These are phyloP conservation scores for Populus euphratica DNA, from an alignment of 345 rosid genomes.

Conservation along the genomic window DNA sequence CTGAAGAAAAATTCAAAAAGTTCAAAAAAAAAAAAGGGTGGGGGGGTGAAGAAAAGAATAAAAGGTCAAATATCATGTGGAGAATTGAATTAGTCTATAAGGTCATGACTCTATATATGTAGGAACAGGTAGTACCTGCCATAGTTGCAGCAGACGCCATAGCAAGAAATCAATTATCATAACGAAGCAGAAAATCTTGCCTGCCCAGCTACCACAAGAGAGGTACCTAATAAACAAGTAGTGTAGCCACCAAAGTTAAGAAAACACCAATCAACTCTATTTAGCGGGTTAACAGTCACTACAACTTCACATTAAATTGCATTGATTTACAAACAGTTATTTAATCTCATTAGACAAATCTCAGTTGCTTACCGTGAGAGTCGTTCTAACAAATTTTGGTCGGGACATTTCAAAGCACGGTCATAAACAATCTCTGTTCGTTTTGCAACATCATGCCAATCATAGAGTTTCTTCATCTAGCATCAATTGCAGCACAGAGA, in stretches of 20 bases:
- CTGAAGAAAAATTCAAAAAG: too few relatives aligned
- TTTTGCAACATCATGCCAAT: constrained; percentile 95
- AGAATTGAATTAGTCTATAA: too few relatives aligned
- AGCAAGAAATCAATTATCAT: constrained; percentile 81
- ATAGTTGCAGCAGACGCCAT: constrained; percentile 57
- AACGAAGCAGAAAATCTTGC: constrained; percentile 87
- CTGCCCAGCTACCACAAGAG: constrained; percentile 92
- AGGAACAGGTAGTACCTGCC: constrained; percentile 46
- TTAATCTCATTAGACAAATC: too few relatives aligned
- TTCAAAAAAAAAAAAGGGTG: too few relatives aligned
- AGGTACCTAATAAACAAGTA: constrained; percentile 54
- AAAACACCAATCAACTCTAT: not conserved
- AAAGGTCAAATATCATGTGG: too few relatives aligned
- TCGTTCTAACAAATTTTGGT: constrained; percentile 58
- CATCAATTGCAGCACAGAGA: not conserved
- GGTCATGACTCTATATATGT: too few relatives aligned
- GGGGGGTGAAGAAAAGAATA: too few relatives aligned
- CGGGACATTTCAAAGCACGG: constrained; percentile 65
- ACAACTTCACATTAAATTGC: not conserved
- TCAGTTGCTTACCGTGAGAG: constrained; percentile 51
- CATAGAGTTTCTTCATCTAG: constrained; percentile 78
- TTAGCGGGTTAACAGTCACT: not conserved
- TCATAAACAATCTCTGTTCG: constrained; percentile 91
- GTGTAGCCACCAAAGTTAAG: not conserved
- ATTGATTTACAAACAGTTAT: not conserved